Evolutionary conservation across 768 basidiomycete genomes (phyloP).

Genomic region (Macrolepiota dolichaula): DNA sequence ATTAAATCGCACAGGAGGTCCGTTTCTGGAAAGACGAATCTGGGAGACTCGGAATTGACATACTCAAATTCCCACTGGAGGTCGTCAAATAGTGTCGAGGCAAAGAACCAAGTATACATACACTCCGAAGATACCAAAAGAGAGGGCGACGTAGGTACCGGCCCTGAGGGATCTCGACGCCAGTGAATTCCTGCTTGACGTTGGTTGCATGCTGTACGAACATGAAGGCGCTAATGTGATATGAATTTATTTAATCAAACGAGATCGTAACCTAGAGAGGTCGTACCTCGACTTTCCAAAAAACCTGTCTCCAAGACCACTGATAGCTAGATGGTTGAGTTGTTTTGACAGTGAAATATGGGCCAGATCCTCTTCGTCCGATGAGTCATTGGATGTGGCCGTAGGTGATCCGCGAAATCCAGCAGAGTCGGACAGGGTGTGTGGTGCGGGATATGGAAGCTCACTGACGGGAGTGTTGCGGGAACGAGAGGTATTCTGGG

Average conservation of each 20-base stretch:
- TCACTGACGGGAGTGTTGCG: slow-evolving; percentile 10
- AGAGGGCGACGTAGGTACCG: slow-evolving; percentile 21
- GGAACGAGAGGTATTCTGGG: not conserved
- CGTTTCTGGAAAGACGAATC: slow-evolving; percentile 42
- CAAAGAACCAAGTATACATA: slow-evolving; percentile 13
- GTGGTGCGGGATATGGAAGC: slow-evolving; percentile 16
- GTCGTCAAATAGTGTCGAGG: slow-evolving; percentile 2
- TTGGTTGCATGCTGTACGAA: slow-evolving; percentile 38
- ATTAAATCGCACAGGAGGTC: slow-evolving; percentile 50
- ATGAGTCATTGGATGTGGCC: slow-evolving; percentile 13
- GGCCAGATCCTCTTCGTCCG: slow-evolving; percentile 28
- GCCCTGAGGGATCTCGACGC: slow-evolving; percentile 11
- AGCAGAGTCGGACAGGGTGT: slow-evolving; percentile 12
- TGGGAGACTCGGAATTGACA: slow-evolving; percentile 17
- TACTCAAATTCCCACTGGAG: slow-evolving; percentile 35
- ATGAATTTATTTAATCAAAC: not conserved
- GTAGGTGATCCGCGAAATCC: slow-evolving; percentile 11
- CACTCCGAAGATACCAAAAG: slow-evolving; percentile 28
- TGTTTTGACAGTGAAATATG: slow-evolving; percentile 31
- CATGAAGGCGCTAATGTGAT: slow-evolving; percentile 32
- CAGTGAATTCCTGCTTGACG: slow-evolving; percentile 38
- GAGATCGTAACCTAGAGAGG: not conserved
- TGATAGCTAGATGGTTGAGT: slow-evolving; percentile 25
- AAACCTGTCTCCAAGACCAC: slow-evolving; percentile 30
- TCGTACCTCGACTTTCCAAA: slow-evolving; percentile 37